A percentile compares a stretch with the other conserved stretches of the same genome.
These are phyloP conservation scores for Mucor saturninus DNA, from an alignment of 371 early-diverging fungal genomes.

Conservation along the genomic window DNA sequence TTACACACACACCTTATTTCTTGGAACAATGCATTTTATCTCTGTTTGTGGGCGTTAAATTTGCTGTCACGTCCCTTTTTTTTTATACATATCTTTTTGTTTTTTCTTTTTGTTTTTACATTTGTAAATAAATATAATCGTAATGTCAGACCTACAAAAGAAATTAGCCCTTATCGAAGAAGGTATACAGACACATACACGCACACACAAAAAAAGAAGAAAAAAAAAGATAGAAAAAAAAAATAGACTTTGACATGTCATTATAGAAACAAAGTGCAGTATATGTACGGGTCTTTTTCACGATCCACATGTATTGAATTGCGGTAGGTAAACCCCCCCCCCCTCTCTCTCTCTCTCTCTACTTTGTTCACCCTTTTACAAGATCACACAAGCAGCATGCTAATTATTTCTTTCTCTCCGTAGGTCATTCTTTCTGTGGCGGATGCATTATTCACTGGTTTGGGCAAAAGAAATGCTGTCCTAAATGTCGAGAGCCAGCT, in stretches of 20 bases:
- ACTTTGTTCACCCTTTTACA: too few relatives aligned
- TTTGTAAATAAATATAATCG: not conserved
- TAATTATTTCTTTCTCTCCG: not conserved
- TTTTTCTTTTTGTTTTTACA: not conserved
- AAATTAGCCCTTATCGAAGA: not conserved
- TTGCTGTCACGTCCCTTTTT: constrained; percentile 1
- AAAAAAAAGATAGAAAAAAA: not conserved
- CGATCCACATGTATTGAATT: constrained; percentile 11
- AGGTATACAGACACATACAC: not conserved
- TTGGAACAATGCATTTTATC: not conserved
- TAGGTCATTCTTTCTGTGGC: constrained; percentile 22
- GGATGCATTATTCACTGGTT: constrained; percentile 15
- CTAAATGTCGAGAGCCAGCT: constrained; percentile 12
- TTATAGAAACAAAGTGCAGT: constrained; percentile 7
- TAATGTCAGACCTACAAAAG: not conserved
- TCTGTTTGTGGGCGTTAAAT: not conserved
- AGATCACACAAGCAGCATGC: not conserved
- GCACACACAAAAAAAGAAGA: too few relatives aligned
- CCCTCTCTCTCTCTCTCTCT: too few relatives aligned
- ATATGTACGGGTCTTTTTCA: constrained; percentile 4
- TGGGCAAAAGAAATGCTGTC: constrained; percentile 10
- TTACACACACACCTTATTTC: not conserved
- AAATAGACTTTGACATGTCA: not conserved
- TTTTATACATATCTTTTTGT: not conserved
- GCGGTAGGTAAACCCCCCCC: constrained; percentile 2